phyloP scores from a whole-genome alignment of 257 asterid genomes.

The Oldenlandia corymbosa region DNA sequence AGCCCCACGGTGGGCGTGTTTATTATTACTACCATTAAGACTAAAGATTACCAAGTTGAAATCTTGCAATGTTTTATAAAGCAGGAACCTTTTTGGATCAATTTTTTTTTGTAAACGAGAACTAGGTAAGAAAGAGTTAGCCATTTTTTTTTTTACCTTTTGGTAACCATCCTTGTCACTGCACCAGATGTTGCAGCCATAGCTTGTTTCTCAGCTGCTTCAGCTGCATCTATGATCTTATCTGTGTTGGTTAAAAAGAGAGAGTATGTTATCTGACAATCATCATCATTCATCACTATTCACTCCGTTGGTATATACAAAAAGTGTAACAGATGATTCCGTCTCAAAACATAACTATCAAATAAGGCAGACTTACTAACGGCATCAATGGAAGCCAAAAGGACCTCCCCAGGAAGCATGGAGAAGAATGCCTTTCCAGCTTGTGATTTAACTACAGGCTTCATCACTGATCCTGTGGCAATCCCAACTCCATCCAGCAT shows the following conservation, averaged over 20 bases:
- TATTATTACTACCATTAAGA: too few species aligned
- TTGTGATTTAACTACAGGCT: constrained; percentile 53
- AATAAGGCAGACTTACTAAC: constrained; percentile 42
- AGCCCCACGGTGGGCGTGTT: too few species aligned
- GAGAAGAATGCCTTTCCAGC: constrained; percentile 58
- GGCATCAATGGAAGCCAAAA: constrained; percentile 81
- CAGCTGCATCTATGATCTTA: constrained; percentile 73
- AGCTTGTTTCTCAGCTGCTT: constrained; percentile 82
- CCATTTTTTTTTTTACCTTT: constrained; percentile 25
- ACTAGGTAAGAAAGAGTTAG: neutral
- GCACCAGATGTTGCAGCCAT: constrained; percentile 69
- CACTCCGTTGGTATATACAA: too few species aligned
- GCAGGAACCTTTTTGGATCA: too few species aligned
- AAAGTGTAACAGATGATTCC: too few species aligned
- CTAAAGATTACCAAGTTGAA: neutral
- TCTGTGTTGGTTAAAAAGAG: constrained; percentile 29
- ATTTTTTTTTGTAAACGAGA: too few species aligned
- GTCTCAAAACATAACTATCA: neutral
- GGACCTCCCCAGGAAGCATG: constrained; percentile 71
- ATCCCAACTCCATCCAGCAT: constrained; percentile 69
- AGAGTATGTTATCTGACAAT: neutral
- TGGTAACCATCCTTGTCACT: constrained; percentile 51
- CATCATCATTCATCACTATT: too few species aligned
- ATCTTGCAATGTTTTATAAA: too few species aligned
- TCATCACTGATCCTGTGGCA: constrained; percentile 59